Percentiles rank a stretch among this genome's conserved stretches.
Evolutionary conservation across 305 asterid species (phyloP).

Genomic region (Rubia peregrina): DNA sequence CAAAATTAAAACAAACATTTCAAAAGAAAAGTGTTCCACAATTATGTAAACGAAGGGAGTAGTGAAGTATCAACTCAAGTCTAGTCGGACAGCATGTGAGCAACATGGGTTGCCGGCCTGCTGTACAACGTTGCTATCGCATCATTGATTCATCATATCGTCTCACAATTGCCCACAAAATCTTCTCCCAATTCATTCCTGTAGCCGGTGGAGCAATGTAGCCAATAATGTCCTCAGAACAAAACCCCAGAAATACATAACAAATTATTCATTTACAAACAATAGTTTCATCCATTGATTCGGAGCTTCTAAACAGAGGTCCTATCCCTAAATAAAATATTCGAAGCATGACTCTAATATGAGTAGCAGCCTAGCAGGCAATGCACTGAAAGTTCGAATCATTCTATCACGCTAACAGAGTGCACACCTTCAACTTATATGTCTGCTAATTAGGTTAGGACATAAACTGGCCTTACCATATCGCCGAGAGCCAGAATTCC

Average conservation of each 20-base stretch:
- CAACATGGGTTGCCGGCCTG: constrained; percentile 44
- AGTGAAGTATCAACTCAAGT: constrained; percentile 11
- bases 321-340: not conserved
- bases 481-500: not conserved
- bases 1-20: too few species aligned
- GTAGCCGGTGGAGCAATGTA: not conserved
- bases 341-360: too few species aligned
- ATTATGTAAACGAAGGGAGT: too few species aligned
- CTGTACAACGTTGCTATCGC: constrained; percentile 20
- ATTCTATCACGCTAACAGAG: not conserved
- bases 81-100: constrained; percentile 26
- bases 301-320: not conserved
- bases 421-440: not conserved
- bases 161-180: not conserved
- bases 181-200: not conserved
- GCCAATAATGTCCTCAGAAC: not conserved
- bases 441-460: constrained; percentile 1
- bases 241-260: not conserved
- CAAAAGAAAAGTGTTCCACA: too few species aligned
- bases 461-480: not conserved
- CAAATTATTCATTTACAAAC: not conserved
- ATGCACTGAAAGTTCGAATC: not conserved
- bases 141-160: not conserved
- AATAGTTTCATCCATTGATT: not conserved
- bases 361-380: too few species aligned